phyloP scores from a whole-genome alignment of 2,329 filamentous ascomycete genomes.

The Colletotrichum incanum region DNA sequence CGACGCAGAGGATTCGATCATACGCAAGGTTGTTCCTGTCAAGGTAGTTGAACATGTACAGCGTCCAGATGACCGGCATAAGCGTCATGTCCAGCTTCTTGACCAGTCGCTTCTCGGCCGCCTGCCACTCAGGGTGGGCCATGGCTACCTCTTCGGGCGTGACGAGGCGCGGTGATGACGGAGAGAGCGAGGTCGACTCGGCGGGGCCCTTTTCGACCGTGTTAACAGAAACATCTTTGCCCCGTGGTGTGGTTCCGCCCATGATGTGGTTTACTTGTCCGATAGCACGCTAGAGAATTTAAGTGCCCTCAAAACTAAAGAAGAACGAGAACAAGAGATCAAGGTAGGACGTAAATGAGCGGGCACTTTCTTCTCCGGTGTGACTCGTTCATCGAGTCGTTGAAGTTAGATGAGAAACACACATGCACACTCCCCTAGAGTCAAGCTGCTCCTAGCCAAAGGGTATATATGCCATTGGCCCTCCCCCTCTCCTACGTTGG shows the following conservation, averaged over 20 bases:
- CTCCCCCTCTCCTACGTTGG: not conserved
- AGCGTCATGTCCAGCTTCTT: constrained; percentile 48
- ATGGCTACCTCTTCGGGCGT: constrained; percentile 22
- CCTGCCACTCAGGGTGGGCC: constrained; percentile 32
- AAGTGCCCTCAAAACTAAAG: not conserved
- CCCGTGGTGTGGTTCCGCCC: constrained; percentile 5
- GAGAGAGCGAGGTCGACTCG: not conserved
- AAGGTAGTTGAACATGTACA: constrained; percentile 44
- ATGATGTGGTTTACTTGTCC: not conserved
- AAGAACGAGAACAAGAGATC: not conserved
- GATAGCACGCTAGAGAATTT: not conserved
- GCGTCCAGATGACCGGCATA: constrained; percentile 42
- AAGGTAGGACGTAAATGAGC: no score
- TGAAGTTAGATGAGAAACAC: not conserved
- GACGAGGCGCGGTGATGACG: not conserved
- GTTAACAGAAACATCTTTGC: constrained; percentile 24
- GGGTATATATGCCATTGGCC: not conserved
- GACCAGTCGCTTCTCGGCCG: constrained; percentile 42
- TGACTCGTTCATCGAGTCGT: not conserved
- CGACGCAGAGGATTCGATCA: not conserved
- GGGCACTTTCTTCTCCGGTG: not conserved
- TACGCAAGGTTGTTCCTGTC: constrained; percentile 44
- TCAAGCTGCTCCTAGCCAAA: not conserved
- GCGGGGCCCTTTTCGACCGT: constrained; percentile 15
- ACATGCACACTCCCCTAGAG: not conserved